Evolutionary conservation across 1,139 yeast genomes (phyloP), one percentile per base, ranked within the genome.

Genomic region (Zygosaccharomyces sapae): DNA sequence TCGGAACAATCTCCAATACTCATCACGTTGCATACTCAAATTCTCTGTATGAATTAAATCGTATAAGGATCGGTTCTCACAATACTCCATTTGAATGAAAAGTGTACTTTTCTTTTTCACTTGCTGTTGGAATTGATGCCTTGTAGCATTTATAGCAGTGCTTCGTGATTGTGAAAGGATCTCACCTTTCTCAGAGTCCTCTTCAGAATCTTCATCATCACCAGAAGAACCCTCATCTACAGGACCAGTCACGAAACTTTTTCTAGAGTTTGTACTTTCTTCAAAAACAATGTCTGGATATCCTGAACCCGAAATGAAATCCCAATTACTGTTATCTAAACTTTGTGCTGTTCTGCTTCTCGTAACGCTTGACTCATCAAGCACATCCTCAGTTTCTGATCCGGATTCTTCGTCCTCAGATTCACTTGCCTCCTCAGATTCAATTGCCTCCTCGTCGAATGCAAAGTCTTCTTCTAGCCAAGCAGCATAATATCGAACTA

Each of bases 71-170:
- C 87, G 87, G 60, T 92, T 92, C 59, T 94, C 98, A 69, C 98
- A 94, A 62, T 92, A 94, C 65, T 92, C 98, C 99, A 94, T 94
- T 62, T 94, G 98, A 54, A 94, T 92, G 62, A 72, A 94, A 53
- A 75, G 72, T 38, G 76, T 90, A 69, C 79, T 80, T 58, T 70
- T 70, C 37, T 52, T 59, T 34, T 57, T 55, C 6, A 29, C 18
- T 30, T 38, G 34, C n/a, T 27, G 31, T 9, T 27, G 31, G 5
- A 27, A 9, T 27, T 27, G 13, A 10, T 9, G 9, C n/a, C 31
- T 27, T 9, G 31, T 12, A 10, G 31, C n/a, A 29, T 46, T 36
- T 46, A 49, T 45, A 54, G 51, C 38, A 45, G 57, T 24, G 49
- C 51, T 45, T n/a, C 24, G 33, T 8, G 31, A 12, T 20, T 57